These are phyloP conservation scores for Priceomyces melissophilus DNA, from an alignment of 805 yeast genomes.

Conservation along the genomic window DNA sequence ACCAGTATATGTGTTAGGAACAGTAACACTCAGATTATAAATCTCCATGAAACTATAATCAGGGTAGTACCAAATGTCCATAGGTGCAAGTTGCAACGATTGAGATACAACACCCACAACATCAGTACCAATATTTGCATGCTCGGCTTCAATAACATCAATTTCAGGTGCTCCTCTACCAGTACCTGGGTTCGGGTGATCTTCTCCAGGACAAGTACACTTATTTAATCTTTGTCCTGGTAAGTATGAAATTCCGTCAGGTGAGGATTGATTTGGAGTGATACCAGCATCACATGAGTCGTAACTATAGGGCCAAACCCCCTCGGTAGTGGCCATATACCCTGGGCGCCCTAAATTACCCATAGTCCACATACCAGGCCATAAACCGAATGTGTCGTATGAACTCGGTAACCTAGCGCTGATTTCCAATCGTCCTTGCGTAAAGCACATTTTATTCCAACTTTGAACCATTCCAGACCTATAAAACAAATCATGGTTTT, in stretches of 20 bases:
- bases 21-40: slow-evolving; percentile 61
- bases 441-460: slow-evolving; percentile 89
- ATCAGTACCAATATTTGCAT: slow-evolving; percentile 33
- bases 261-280: slow-evolving; percentile 86
- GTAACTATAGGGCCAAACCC: slow-evolving; percentile 93
- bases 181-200: slow-evolving; percentile 81
- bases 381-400: slow-evolving; percentile 75
- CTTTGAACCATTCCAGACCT: slow-evolving; percentile 90
- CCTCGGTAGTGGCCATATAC: slow-evolving; percentile 79
- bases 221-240: slow-evolving; percentile 77
- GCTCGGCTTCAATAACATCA: slow-evolving; percentile 82
- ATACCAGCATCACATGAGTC: slow-evolving; percentile 90
- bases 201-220: slow-evolving; percentile 80
- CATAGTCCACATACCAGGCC: slow-evolving; percentile 97
- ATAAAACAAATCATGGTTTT: slow-evolving; percentile 74
- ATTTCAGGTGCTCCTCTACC: slow-evolving; percentile 97
- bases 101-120: slow-evolving; percentile 78
- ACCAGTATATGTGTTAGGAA: slow-evolving; percentile 84
- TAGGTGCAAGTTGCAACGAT: slow-evolving; percentile 87
- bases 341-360: slow-evolving; percentile 95
- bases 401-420: slow-evolving; percentile 76
- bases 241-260: slow-evolving; percentile 82
- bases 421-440: slow-evolving; percentile 68
- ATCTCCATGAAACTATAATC: slow-evolving; percentile 77
- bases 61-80: slow-evolving; percentile 90